These are phyloP conservation scores for Globisporangium cederbergense DNA, from an alignment of 352 stramenopile genomes.

Conservation along the genomic window DNA sequence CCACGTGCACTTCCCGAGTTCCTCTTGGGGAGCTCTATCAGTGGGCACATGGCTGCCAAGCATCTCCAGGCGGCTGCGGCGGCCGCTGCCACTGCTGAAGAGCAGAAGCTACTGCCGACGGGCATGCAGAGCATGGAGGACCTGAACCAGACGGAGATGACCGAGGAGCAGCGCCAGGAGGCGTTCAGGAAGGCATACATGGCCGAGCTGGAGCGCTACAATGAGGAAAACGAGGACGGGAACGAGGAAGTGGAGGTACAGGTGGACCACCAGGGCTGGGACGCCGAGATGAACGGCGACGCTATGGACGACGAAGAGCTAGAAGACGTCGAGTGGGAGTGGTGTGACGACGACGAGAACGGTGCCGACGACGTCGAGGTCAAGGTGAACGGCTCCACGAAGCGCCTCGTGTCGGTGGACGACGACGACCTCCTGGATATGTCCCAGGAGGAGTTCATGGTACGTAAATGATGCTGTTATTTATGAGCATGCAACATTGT, in stretches of 20 bases:
- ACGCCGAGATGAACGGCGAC: constrained; percentile 79
- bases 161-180: constrained; percentile 77
- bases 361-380: constrained; percentile 44
- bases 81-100: constrained; percentile 20
- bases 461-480: constrained; percentile 23
- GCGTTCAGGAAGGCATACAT: constrained; percentile 82
- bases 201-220: constrained; percentile 81
- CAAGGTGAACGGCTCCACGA: constrained; percentile 60
- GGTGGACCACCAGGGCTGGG: constrained; percentile 81
- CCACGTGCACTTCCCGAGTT: constrained; percentile 73
- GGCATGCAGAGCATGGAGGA: constrained; percentile 51
- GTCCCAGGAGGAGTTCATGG: constrained; percentile 84
- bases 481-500: neutral
- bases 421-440: constrained; percentile 82
- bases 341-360: constrained; percentile 62
- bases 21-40: constrained; percentile 82
- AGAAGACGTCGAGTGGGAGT: constrained; percentile 84
- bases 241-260: constrained; percentile 74
- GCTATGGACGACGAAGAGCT: constrained; percentile 71
- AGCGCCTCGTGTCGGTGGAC: constrained; percentile 63
- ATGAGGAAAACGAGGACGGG: constrained; percentile 71
- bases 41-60: constrained; percentile 82
- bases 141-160: constrained; percentile 67
- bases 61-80: constrained; percentile 46
- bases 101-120: constrained; percentile 35